Evolutionary conservation across 2,329 filamentous ascomycete species (phyloP).

Genomic region (Phyllosticta citribraziliensis): DNA sequence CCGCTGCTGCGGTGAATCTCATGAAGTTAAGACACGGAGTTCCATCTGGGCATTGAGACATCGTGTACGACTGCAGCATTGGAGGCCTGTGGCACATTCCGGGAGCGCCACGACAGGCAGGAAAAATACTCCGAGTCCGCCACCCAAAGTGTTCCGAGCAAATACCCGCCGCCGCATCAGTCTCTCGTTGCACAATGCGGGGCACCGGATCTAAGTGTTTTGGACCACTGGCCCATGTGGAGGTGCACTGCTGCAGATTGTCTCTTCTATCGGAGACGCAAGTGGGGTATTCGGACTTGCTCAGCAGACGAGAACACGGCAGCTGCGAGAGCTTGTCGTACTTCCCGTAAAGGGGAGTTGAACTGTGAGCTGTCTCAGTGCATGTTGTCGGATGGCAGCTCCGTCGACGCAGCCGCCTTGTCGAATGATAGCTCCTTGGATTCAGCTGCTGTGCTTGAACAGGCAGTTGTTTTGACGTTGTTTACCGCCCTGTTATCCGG

Average conservation of each 20-base stretch:
- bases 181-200: not conserved
- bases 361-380: too few species aligned
- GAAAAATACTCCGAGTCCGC: not conserved
- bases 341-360: too few species aligned
- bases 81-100: not conserved
- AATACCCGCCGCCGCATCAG: not conserved
- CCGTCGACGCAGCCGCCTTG: too few species aligned
- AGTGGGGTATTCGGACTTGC: not conserved
- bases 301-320: not conserved
- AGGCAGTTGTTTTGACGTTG: too few species aligned
- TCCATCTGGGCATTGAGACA: not conserved
- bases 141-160: not conserved
- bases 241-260: not conserved
- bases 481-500: too few species aligned
- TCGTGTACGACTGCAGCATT: not conserved
- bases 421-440: too few species aligned
- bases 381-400: too few species aligned
- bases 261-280: not conserved
- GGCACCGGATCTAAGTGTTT: not conserved
- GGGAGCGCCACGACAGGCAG: not conserved
- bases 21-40: not conserved
- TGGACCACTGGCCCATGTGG: not conserved
- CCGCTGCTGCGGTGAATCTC: not conserved
- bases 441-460: too few species aligned
- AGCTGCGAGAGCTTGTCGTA: not conserved